Base-by-base conservation (phyloP, 306 rosid genomes). In the Crataegus laevigata region DNA sequence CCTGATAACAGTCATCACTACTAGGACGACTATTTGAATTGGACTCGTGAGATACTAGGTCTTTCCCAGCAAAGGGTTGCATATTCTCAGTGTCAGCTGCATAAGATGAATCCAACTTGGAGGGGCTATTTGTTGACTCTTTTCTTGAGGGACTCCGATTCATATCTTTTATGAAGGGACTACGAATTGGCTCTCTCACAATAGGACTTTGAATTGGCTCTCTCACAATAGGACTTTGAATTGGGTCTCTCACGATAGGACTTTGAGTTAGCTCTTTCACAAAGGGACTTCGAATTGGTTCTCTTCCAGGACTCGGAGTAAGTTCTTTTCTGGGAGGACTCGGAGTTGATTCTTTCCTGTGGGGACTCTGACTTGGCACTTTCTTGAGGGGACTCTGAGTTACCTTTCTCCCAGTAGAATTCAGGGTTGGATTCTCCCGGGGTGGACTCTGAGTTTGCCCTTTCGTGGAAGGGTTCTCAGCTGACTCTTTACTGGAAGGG, bases 111-210 rank as follows among this genome's bases (percentile, higher is more conserved):
- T 78, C 86, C 28, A 73, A 79, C 73, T 36, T 73, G 54, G 70
- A 77, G 78, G 79, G 76, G 60, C 79, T 79, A 74, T 36, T 70
- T 82, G 72, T 80, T 70, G 89, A 57, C 55, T 54, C 76, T 72
- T 82, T 81, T 71, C 66, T 69, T 29, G 76, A 36, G 28, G 81
- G 77, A 79, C 84, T 77, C 45, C 61, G 32, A 77, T 34, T 47
- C 60, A 57, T 24, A 71, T 71, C 75, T 72, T 55, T 74, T 72
- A 67, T 34, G 59, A 64, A 59, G 69, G 86, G 82, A 79, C 72
- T 67, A 74, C 30, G 57, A 29, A 55, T 69, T 13, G 47, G 65
- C 66, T 77, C 36, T 51, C 54, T 11, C 58, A 51, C 58, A 51
- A 5, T 22, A 52, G 85, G 57, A 73, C 77, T 78, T 59, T 14